Conservation (phyloP, 2,329 filamentous ascomycete genomes). For the Stemphylium lycopersici region DNA sequence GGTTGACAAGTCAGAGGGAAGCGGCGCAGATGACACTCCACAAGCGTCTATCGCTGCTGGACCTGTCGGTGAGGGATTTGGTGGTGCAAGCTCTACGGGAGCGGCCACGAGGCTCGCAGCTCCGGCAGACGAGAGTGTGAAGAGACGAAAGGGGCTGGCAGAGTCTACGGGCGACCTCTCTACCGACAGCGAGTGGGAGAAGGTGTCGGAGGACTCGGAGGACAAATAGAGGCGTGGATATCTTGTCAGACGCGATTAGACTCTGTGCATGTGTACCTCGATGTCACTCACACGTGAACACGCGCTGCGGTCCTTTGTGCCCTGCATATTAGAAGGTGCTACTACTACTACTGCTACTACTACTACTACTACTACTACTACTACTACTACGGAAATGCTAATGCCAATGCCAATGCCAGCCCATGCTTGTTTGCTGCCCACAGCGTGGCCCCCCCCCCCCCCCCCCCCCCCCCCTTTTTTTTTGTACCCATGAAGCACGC, state of each 20-base stretch:
- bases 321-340: conserved; percentile 10
- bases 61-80: conserved; percentile 18
- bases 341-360: too few species aligned
- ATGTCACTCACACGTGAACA: conserved; percentile 30
- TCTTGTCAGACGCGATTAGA: conserved; percentile 16
- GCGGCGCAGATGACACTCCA: conserved; percentile 26
- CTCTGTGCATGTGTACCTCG: conserved; percentile 10
- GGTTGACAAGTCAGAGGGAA: conserved; percentile 34
- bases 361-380: too few species aligned
- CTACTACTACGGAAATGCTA: not conserved
- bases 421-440: not conserved
- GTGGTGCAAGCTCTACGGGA: conserved; percentile 37
- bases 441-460: not conserved
- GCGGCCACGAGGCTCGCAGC: conserved; percentile 38
- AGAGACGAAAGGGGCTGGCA: conserved; percentile 53
- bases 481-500: not conserved
- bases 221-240: conserved; percentile 34
- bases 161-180: conserved; percentile 65
- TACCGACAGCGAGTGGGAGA: conserved; percentile 98
- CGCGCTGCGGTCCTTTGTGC: conserved; percentile 20
- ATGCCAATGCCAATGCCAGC: not conserved
- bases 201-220: conserved; percentile 68
- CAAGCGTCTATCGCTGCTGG: conserved; percentile 15
- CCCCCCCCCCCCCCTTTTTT: too few species aligned
- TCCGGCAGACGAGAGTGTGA: conserved; percentile 46